Percentiles rank a stretch among this genome's conserved stretches.
phyloP scores from a whole-genome alignment of 169 alveolate genomes.

The Cryptosporidium felis region DNA sequence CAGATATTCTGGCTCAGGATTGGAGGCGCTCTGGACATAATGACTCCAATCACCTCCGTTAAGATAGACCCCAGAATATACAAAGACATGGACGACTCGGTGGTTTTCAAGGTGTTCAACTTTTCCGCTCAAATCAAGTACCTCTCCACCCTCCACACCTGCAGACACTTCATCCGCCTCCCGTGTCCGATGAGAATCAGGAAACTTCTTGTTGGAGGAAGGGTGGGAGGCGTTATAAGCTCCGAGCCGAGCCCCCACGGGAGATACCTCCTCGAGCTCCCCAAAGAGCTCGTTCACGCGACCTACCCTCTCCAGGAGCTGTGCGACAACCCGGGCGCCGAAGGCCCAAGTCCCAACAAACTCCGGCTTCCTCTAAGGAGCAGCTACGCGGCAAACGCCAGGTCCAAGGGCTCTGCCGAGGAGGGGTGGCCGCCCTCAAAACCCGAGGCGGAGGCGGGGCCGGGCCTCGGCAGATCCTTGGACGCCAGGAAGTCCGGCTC shows the following conservation, averaged over 20 bases:
- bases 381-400: no score
- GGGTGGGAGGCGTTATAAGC: conserved; percentile 34
- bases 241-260: conserved; percentile 54
- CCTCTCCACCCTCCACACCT: conserved; percentile 45
- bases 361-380: no score
- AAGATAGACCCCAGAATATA: conserved; percentile 62
- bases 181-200: conserved; percentile 68
- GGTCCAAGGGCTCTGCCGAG: no score
- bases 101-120: not conserved
- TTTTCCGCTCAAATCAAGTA: conserved; percentile 20
- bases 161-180: conserved; percentile 51
- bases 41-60: conserved; percentile 52
- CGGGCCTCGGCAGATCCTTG: no score
- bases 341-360: no score
- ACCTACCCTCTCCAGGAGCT: no score
- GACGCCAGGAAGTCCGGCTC: no score
- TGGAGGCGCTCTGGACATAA: conserved; percentile 25
- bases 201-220: conserved; percentile 33
- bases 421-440: no score
- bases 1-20: conserved; percentile 56
- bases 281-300: conserved; percentile 36
- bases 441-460: no score
- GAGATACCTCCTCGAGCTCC: conserved; percentile 42
- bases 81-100: conserved; percentile 1
- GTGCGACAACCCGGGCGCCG: no score